Percentiles rank a stretch among this genome's conserved stretches.
Conservation (phyloP, 1,139 yeast genomes). For the Lodderomyces beijingensis region DNA sequence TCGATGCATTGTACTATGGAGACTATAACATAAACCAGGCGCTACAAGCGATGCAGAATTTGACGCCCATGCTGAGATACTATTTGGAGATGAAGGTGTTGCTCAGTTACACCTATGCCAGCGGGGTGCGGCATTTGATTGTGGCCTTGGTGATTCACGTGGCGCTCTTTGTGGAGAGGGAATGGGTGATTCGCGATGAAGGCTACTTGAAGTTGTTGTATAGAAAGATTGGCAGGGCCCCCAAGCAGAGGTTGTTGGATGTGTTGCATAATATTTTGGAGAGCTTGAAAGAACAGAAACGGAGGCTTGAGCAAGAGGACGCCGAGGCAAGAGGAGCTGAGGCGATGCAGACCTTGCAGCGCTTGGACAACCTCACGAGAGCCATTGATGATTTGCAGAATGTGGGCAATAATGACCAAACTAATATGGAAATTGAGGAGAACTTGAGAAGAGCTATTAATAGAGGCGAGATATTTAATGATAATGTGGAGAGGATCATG, state of each 20-base stretch:
- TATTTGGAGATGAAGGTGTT: slow-evolving; percentile 18
- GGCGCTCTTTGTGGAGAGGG: slow-evolving; percentile 56
- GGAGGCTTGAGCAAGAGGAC: slow-evolving; percentile 6
- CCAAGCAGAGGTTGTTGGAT: slow-evolving; percentile 38
- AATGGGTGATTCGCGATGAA: slow-evolving; percentile 68
- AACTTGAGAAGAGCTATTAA: slow-evolving; percentile 19
- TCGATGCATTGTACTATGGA: slow-evolving; percentile 48
- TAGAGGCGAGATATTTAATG: slow-evolving; percentile 9
- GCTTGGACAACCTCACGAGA: slow-evolving; percentile 27
- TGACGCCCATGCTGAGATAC: slow-evolving; percentile 8
- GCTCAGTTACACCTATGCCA: slow-evolving; percentile 33
- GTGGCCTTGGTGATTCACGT: slow-evolving; percentile 39
- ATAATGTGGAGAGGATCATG: background rate
- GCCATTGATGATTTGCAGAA: slow-evolving; percentile 29
- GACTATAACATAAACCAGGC: slow-evolving; percentile 21
- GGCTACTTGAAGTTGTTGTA: slow-evolving; percentile 56
- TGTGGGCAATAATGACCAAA: slow-evolving; percentile 12
- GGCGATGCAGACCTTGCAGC: slow-evolving; percentile 21
- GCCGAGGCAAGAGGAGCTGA: slow-evolving; percentile 19
- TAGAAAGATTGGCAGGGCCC: slow-evolving; percentile 56
- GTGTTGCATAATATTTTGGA: slow-evolving; percentile 30
- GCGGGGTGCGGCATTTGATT: slow-evolving; percentile 37
- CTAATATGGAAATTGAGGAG: slow-evolving; percentile 15
- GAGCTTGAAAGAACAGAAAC: slow-evolving; percentile 25
- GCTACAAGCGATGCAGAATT: slow-evolving; percentile 5